Evolutionary conservation across 306 rosid species (phyloP).

Genomic region (Pyrus communis): DNA sequence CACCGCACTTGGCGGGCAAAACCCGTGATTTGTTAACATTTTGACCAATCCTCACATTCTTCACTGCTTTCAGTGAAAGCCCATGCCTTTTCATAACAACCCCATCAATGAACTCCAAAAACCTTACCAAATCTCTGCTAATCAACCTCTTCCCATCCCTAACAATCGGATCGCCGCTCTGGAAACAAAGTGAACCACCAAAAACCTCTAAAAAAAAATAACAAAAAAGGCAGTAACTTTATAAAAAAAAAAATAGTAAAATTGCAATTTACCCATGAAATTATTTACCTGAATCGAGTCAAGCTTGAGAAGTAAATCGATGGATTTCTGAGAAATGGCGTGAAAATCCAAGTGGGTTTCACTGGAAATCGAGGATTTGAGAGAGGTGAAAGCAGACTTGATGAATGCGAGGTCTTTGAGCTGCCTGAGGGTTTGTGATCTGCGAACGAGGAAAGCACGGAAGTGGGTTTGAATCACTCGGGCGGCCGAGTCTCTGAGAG

Average conservation of each 20-base stretch:
- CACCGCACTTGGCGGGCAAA: conserved; percentile 6
- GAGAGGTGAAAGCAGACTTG: conserved; percentile 48
- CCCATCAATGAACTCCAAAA: conserved; percentile 65
- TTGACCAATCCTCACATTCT: conserved; percentile 34
- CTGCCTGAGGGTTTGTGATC: conserved; percentile 73
- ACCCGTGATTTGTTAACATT: conserved; percentile 29
- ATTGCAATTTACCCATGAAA: background rate
- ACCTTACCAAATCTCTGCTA: conserved; percentile 58
- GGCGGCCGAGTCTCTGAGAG: conserved; percentile 69
- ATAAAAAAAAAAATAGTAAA: background rate
- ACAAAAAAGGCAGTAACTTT: background rate
- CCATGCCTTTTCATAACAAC: conserved; percentile 40
- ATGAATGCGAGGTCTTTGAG: conserved; percentile 72
- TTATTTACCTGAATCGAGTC: conserved; percentile 63
- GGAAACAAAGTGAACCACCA: background rate
- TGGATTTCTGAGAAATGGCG: conserved; percentile 41
- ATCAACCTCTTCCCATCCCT: conserved; percentile 60
- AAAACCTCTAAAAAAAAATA: background rate
- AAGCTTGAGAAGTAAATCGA: conserved; percentile 64
- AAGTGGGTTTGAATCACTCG: conserved; percentile 72
- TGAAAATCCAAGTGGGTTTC: conserved; percentile 36
- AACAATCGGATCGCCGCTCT: conserved; percentile 48
- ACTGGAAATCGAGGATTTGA: conserved; percentile 44
- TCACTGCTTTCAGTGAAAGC: conserved; percentile 29
- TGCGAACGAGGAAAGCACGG: conserved; percentile 77